Conservation (phyloP, 805 yeast genomes). For the Candida tibetensis region DNA sequence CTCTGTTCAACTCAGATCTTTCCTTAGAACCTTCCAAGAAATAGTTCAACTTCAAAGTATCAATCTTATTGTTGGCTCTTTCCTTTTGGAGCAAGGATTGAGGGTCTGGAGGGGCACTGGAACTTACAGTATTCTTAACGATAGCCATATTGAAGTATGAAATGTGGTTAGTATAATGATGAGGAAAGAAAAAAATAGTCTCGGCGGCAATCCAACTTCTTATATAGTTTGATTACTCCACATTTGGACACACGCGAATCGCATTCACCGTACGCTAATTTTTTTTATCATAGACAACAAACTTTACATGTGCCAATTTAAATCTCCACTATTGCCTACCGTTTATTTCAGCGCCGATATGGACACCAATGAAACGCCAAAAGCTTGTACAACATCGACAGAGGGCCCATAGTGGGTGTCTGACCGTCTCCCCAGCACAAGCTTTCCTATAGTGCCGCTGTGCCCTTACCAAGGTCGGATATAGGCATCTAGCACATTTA, state of each 20-base stretch:
- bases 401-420: too few species aligned
- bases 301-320: constrained; percentile 4
- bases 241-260: too few species aligned
- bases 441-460: too few species aligned
- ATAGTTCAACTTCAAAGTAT: constrained; percentile 38
- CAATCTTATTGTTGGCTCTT: constrained; percentile 29
- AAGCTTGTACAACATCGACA: too few species aligned
- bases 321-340: too few species aligned
- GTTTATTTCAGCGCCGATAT: too few species aligned
- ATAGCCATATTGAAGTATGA: neutral
- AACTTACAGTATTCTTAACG: constrained; percentile 4
- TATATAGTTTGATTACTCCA: constrained; percentile 1
- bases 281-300: neutral
- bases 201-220: neutral
- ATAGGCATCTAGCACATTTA: too few species aligned
- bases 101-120: constrained; percentile 17
- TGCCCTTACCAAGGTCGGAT: too few species aligned
- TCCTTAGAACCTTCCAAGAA: constrained; percentile 41
- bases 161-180: neutral
- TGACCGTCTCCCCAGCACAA: too few species aligned
- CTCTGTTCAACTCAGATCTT: constrained; percentile 27
- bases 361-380: too few species aligned
- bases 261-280: too few species aligned
- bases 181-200: too few species aligned
- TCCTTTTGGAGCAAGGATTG: constrained; percentile 22